These are phyloP conservation scores for Croton setiger DNA, from an alignment of 441 rosid species.

Conservation along the genomic window DNA sequence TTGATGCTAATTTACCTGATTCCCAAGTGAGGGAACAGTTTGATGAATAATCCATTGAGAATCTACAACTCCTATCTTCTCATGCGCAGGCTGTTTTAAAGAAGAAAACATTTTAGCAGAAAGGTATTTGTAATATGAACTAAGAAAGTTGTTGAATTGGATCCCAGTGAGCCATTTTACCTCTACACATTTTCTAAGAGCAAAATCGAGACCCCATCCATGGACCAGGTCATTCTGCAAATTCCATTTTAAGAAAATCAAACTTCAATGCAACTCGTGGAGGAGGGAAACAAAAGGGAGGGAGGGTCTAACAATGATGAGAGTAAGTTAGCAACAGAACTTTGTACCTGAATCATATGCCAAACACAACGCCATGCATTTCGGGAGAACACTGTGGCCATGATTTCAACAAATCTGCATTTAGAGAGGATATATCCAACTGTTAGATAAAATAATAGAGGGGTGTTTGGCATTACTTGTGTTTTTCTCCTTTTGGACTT, in stretches of 20 bases:
- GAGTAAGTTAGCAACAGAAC: slow-evolving; percentile 1
- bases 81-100: slow-evolving; percentile 80
- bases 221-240: slow-evolving; percentile 96
- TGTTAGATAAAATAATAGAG: not conserved
- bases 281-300: not conserved
- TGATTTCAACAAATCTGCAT: slow-evolving; percentile 91
- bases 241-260: slow-evolving; percentile 4
- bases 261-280: slow-evolving; percentile 1
- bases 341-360: slow-evolving; percentile 90
- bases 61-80: slow-evolving; percentile 97
- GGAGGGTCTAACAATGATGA: slow-evolving; percentile 2
- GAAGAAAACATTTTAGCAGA: slow-evolving; percentile 4
- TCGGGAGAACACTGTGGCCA: slow-evolving; percentile 98
- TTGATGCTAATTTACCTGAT: slow-evolving; percentile 52
- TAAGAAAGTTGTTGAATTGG: not conserved
- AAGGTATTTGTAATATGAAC: not conserved
- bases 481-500: no score
- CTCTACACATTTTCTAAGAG: slow-evolving; percentile 91
- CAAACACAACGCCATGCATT: slow-evolving; percentile 98
- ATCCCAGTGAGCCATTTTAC: slow-evolving; percentile 29
- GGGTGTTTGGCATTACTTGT: no score
- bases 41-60: slow-evolving; percentile 98
- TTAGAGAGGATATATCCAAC: slow-evolving; percentile 6
- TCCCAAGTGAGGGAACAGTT: slow-evolving; percentile 88
- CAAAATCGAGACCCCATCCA: slow-evolving; percentile 99